Base-by-base conservation (phyloP, 2,329 filamentous ascomycete species). In the Xenoacremonium recifei region DNA sequence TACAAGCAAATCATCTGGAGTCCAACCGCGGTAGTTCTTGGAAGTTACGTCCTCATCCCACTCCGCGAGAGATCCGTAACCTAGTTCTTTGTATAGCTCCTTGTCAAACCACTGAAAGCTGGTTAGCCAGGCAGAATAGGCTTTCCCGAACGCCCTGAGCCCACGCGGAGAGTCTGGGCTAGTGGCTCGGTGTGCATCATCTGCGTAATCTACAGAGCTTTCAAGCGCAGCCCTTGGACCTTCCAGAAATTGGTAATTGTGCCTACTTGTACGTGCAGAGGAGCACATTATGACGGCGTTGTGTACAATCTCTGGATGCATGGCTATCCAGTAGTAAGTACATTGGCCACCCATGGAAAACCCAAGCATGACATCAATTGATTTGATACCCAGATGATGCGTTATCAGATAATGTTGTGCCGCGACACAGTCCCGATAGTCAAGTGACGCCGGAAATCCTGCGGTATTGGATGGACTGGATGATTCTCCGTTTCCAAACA, bases 261-360 rank as follows among this genome's bases (percentile, higher is more conserved):
- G 71, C 4, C 63, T 58, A 44, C 67, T 70, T 4, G 72, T 75
- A 25, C 60, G 63, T 2, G 72, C 70, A 3, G 68, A 68, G 7
- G 66, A 67, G 48, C 72, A 76, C 30, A 73, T 72, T 4, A 69
- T 59, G 13, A 74, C 60, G 1, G 65, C 64, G 17, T 64, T 64
- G 21, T 55, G 58, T 3, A 71, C 50, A 37, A 72, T 59, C 9
- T 60, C 52, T 0, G 70, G 69, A 44, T 73, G 64, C 66, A 74
- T 70, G 11, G 61, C 54, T 2, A 60, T 55, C 71, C 70, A 75
- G 50, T 75, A 59, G 45, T 75, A 75, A 2, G 69, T 58, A 37
- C 69, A 68, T 49, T 75, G 72, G 2, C 71, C 72, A 11, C 67
- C 72, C 72, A 76, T 76, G n/a, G 67, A 70, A 53, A 75, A 76